A percentile compares a stretch with the other conserved stretches of the same genome.
These are phyloP conservation scores for Tolypocladium endophyticum DNA, from an alignment of 2,329 filamentous ascomycete genomes.

Conservation along the genomic window DNA sequence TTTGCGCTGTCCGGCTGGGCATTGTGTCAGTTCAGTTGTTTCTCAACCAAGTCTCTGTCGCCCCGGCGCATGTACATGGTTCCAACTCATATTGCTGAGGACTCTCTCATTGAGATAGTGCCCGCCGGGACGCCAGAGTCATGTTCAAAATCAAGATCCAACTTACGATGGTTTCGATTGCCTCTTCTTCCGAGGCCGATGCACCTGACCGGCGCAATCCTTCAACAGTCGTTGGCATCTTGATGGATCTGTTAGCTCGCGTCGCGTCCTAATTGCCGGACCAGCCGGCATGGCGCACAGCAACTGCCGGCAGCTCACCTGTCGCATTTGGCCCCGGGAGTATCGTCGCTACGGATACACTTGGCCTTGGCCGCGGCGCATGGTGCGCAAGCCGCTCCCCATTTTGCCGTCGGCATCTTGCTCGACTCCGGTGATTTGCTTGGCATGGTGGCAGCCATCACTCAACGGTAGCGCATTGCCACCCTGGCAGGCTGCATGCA, in stretches of 20 bases:
- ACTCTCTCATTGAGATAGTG: background rate
- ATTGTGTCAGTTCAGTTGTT: background rate
- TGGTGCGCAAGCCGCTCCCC: constrained; percentile 37
- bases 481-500: background rate
- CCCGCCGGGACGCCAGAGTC: background rate
- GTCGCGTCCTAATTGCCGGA: background rate
- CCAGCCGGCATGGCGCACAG: background rate
- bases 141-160: background rate
- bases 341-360: constrained; percentile 31
- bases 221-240: constrained; percentile 39
- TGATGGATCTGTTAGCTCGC: background rate
- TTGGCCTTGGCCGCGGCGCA: constrained; percentile 40
- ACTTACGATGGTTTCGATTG: constrained; percentile 40
- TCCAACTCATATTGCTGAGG: background rate
- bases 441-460: constrained; percentile 1
- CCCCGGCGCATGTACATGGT: background rate
- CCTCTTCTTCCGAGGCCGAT: constrained; percentile 40
- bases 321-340: constrained; percentile 31
- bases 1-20: constrained; percentile 34
- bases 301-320: constrained; percentile 17
- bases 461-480: constrained; percentile 3
- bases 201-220: constrained; percentile 34
- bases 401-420: constrained; percentile 29
- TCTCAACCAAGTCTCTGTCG: background rate
- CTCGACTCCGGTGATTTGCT: constrained; percentile 9